Base-by-base conservation (phyloP, 345 rosid species). In the Brassica rapa region DNA sequence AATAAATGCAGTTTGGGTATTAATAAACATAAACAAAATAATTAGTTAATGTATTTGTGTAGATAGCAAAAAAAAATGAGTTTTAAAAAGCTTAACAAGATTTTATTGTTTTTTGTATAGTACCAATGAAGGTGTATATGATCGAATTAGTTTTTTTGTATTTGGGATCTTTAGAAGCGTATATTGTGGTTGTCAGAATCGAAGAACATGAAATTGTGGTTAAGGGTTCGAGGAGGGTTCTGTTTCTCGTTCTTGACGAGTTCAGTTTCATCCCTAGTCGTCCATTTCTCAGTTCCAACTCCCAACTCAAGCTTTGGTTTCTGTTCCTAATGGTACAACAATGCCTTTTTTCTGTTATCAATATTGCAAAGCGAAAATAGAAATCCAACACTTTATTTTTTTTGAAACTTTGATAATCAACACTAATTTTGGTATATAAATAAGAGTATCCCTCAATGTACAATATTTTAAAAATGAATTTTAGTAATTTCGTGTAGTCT, bases 161-260 rank as follows among this genome's bases (percentile, higher is more conserved):
- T 19, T 19, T 19, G 21, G 21, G 21, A 19, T 19, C 21, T 19
- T 19, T 19, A 19, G 21, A 19, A 19, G 21, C 21, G 21, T 19
- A 19, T 19, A 19, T 19, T 19, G 21, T 19, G 21, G 21, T 19
- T 25, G 4, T 25, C 4, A 25, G 29, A 25, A 25, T 25, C 29
- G 29, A 25, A 25, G 29, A 11, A 74, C 60, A 23, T 15, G 82
- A 79, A 68, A 61, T 12, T 27, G 10, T 53, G 74, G 68, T 69
- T 49, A 35, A 30, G 41, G 82, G 37, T 16, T 79, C 79, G 55
- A 49, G 55, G 75, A 80, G 71, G 75, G 43, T 80, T 55, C 66
- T 73, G 82, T 80, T 74, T 80, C 82, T 79, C 74, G 78, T 62
- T 68, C 69, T 37, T 79, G 66, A 69, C 60, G 82, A 68, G 51